Evolutionary conservation across 2,329 filamentous ascomycete species (phyloP).

Genomic region (Nannizziopsis barbatae): DNA sequence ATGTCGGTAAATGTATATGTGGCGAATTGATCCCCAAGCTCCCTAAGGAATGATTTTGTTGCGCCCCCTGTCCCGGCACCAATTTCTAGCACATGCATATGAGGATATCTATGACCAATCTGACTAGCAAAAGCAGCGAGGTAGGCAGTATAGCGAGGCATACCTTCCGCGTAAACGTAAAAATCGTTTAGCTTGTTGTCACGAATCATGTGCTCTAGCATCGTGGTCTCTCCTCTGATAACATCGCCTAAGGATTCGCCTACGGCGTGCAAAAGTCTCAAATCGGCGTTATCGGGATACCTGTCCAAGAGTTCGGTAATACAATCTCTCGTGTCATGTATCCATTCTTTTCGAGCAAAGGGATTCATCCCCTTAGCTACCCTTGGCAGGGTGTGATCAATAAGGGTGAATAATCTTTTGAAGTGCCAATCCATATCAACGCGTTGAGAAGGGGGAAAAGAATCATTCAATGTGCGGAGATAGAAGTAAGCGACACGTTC

Average conservation of each 20-base stretch:
- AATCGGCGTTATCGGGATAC: slow-evolving; percentile 14
- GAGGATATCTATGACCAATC: slow-evolving; percentile 33
- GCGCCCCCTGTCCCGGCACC: slow-evolving; percentile 36
- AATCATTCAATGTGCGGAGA: neutral
- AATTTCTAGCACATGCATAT: slow-evolving; percentile 36
- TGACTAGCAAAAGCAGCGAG: slow-evolving; percentile 24
- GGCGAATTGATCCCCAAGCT: slow-evolving; percentile 24
- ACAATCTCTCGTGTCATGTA: slow-evolving; percentile 12
- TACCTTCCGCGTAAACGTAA: slow-evolving; percentile 12
- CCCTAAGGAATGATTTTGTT: slow-evolving; percentile 28
- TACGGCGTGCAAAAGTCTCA: slow-evolving; percentile 2
- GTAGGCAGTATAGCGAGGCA: slow-evolving; percentile 16
- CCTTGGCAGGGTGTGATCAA: neutral
- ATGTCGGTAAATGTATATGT: slow-evolving; percentile 41
- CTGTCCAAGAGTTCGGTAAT: slow-evolving; percentile 8
- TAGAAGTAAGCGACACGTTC: slow-evolving; percentile 12
- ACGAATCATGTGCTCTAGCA: slow-evolving; percentile 22
- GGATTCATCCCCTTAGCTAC: slow-evolving; percentile 6
- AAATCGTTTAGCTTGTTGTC: slow-evolving; percentile 12
- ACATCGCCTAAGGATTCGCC: slow-evolving; percentile 26
- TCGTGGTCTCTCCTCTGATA: slow-evolving; percentile 24
- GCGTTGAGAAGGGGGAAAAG: neutral
- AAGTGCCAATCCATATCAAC: neutral
- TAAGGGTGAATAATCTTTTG: neutral
- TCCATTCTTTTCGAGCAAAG: slow-evolving; percentile 11